These are phyloP conservation scores for Cryptococcus wingfieldii DNA, from an alignment of 1,284 basidiomycete species.

Conservation along the genomic window DNA sequence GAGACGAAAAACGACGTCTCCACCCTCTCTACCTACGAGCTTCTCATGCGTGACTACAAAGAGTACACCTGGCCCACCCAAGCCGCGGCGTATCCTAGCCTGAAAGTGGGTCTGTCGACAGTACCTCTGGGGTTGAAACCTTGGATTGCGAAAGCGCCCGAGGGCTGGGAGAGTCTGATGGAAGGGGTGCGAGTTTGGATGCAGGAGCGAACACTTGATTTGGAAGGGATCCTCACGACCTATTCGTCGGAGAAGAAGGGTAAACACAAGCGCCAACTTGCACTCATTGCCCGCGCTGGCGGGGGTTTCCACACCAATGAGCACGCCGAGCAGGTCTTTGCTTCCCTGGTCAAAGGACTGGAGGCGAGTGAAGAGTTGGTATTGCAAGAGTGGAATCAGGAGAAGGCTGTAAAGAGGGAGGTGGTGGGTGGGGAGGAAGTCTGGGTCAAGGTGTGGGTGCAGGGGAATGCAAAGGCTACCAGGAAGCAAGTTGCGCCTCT, in stretches of 20 bases:
- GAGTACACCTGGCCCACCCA: conserved; percentile 60
- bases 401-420: conserved; percentile 17
- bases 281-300: conserved; percentile 57
- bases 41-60: conserved; percentile 89
- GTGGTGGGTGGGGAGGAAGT: conserved; percentile 20
- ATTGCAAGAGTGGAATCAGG: conserved; percentile 51
- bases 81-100: conserved; percentile 29
- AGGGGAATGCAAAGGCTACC: conserved; percentile 67
- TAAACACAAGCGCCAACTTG: conserved; percentile 65
- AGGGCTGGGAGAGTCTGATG: conserved; percentile 52
- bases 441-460: conserved; percentile 61
- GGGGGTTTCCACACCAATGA: conserved; percentile 16
- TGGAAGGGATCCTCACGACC: conserved; percentile 73
- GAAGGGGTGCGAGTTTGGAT: conserved; percentile 60
- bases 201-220: conserved; percentile 58
- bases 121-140: conserved; percentile 65
- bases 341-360: conserved; percentile 52
- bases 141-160: conserved; percentile 52
- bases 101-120: conserved; percentile 65
- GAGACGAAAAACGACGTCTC: conserved; percentile 66
- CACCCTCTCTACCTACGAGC: conserved; percentile 65
- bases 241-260: conserved; percentile 55
- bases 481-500: conserved; percentile 74
- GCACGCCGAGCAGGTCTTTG: conserved; percentile 28
- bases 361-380: conserved; percentile 54